phyloP scores from a whole-genome alignment of 371 early-diverging fungal species.

The Zopfochytrium polystomum region DNA sequence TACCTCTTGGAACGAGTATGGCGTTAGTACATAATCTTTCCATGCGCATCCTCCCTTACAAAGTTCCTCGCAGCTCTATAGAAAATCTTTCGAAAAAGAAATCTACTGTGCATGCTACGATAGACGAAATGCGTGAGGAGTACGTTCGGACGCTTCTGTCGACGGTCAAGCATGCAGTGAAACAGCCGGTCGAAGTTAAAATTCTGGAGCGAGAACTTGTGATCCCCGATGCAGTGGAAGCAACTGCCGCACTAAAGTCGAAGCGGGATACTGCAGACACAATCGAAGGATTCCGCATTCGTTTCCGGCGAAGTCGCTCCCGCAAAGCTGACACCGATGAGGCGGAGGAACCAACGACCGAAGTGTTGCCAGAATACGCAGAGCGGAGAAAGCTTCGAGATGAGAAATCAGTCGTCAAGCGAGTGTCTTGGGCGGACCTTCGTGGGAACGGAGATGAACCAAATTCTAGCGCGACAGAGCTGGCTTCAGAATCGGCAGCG shows the following conservation, averaged over 20 bases:
- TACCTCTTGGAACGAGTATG: not conserved
- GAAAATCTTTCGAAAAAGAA: not conserved
- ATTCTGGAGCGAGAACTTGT: too few relatives aligned
- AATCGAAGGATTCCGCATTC: constrained; percentile 15
- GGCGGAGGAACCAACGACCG: too few relatives aligned
- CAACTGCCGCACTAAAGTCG: constrained; percentile 1
- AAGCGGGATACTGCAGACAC: not conserved
- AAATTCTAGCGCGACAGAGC: not conserved
- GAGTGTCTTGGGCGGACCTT: too few relatives aligned
- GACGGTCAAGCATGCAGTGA: not conserved
- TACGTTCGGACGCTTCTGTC: constrained; percentile 5
- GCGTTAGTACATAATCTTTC: not conserved
- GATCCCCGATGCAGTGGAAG: not conserved
- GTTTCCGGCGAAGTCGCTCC: not conserved
- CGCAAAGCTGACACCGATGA: too few relatives aligned
- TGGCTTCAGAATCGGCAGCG: not conserved
- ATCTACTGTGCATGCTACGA: too few relatives aligned
- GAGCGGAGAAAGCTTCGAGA: constrained; percentile 5
- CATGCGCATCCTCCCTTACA: not conserved
- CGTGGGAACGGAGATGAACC: not conserved
- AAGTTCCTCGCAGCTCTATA: not conserved
- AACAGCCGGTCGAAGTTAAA: not conserved
- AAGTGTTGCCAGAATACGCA: constrained; percentile 9
- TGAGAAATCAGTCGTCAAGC: not conserved
- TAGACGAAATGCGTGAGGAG: too few relatives aligned